Conservation (phyloP, 495 filamentous ascomycete species). For the Neurospora sp. region DNA sequence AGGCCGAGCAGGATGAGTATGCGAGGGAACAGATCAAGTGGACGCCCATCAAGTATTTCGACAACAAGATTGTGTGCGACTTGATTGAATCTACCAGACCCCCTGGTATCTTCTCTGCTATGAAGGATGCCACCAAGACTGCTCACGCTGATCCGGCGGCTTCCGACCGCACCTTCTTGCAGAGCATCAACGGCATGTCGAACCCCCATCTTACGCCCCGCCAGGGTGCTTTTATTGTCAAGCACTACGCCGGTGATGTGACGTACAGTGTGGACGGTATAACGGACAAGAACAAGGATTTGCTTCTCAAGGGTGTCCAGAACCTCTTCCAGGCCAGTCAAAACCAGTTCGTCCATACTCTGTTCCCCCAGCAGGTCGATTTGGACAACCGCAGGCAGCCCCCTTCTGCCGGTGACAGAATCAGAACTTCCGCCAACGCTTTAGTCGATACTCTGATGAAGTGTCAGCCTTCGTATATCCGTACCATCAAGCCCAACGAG, state of each 20-base stretch:
- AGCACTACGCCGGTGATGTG: constrained; percentile 98
- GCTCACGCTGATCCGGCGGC: constrained; percentile 91
- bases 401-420: constrained; percentile 94
- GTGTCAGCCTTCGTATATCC: constrained; percentile 91
- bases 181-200: constrained; percentile 76
- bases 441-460: constrained; percentile 95
- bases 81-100: constrained; percentile 89
- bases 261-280: constrained; percentile 92
- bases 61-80: constrained; percentile 98
- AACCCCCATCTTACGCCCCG: constrained; percentile 88
- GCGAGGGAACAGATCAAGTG: constrained; percentile 92
- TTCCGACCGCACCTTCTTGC: constrained; percentile 92
- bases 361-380: constrained; percentile 93
- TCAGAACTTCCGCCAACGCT: constrained; percentile 91
- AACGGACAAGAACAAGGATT: constrained; percentile 99
- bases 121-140: constrained; percentile 97
- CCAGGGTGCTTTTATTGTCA: constrained; percentile 95
- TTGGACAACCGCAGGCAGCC: constrained; percentile 91
- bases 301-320: constrained; percentile 86
- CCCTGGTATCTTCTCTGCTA: constrained; percentile 85
- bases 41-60: constrained; percentile 99
- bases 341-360: constrained; percentile 72
- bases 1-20: constrained; percentile 97
- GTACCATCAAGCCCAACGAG: constrained; percentile 99
- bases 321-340: constrained; percentile 75